Evolutionary conservation across 2,329 filamentous ascomycete species (phyloP), one percentile per base, ranked within the genome.

Genomic region (Botrytis deweyae): DNA sequence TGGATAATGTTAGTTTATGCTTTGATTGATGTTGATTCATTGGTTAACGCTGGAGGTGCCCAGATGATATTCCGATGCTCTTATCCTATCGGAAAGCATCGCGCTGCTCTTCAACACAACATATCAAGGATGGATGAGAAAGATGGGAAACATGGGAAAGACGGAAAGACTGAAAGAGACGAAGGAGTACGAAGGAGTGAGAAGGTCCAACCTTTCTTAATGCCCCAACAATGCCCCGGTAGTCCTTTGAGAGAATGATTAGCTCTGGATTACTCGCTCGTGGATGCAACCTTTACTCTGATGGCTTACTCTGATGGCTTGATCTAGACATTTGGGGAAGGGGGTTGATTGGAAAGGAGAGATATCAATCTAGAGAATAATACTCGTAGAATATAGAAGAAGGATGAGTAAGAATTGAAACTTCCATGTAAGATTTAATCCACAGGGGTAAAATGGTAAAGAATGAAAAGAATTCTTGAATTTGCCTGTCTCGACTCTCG

Each of bases 11-110:
- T 63, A 38, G 38, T 42, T 63, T 9, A 44, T 46, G 62, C 22
- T 16, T 44, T 42, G 59, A 29, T 46, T 20, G 1, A 33, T 65
- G 62, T 42, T 65, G 40, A 29, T 46, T 46, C 25, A 40, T 64
- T 64, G 38, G n/a, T 33, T 25, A 6, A 44, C 18, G 62, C n/a
- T 65, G 33, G 40, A 46, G 22, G 16, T 62, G 33, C 33, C 58
- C 20, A 61, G 58, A 61, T 61, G 61, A 42, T 63, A 29, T 42
- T 42, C 61, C 14, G 4, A 64, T 9, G 4, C 52, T 64, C n/a
- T 33, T 33, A 46, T 64, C 62, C 62, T 64, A 64, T 64, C 40
- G 62, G 62, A 64, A 64, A 64, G 25, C 22, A 42, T 63, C 22
- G 38, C 25, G 22, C 61, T 16, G 7, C 25, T 42, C 38, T 63